A percentile compares a stretch with the other conserved stretches of the same genome.
phyloP scores from a whole-genome alignment of 148 eudicot species.

The Polygonum maritimum region DNA sequence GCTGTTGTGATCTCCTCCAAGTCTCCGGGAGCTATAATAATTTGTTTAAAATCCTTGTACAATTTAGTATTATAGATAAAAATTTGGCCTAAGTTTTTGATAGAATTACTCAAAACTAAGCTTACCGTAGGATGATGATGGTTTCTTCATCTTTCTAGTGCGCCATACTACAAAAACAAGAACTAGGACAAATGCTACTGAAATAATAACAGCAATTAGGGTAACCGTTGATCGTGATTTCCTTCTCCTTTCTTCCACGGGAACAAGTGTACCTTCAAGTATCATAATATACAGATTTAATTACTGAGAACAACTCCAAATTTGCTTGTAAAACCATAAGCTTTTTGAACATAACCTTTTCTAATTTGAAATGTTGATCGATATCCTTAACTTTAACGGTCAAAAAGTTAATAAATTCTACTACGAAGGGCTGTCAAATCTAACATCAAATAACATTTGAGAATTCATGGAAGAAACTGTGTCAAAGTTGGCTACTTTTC shows the following conservation, averaged over 20 bases:
- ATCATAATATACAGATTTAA: neutral
- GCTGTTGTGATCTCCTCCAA: constrained; percentile 5
- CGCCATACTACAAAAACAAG: neutral
- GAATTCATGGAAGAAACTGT: neutral
- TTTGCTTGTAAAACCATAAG: neutral
- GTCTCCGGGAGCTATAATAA: neutral
- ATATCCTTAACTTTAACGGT: neutral
- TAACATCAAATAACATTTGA: neutral
- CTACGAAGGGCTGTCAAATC: neutral
- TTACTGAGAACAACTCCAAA: neutral
- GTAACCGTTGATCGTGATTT: neutral
- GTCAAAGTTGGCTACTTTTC: no score
- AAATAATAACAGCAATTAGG: neutral
- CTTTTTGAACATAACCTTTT: neutral
- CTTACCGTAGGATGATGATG: neutral
- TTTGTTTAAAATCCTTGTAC: neutral
- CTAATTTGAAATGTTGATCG: neutral
- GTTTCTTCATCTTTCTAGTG: neutral
- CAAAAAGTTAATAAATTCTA: neutral
- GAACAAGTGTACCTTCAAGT: neutral
- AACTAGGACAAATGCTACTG: neutral
- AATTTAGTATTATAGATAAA: neutral
- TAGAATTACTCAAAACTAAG: neutral
- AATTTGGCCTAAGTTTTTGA: neutral
- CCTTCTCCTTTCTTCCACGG: neutral